Conservation (phyloP, 768 basidiomycete species). For the Tulasnella sp. region DNA sequence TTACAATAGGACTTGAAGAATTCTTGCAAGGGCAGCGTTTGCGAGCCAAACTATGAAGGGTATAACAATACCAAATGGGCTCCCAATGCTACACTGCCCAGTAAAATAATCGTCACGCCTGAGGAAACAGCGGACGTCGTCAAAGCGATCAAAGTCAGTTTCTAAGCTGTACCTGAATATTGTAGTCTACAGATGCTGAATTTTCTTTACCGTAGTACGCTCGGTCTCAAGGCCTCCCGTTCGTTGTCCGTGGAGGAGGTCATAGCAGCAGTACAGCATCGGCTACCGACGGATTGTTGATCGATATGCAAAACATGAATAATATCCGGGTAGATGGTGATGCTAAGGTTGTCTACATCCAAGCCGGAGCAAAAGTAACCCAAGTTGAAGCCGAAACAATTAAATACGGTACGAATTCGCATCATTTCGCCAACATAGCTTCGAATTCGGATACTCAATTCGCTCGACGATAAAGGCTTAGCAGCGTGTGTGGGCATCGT, state of each 20-base stretch:
- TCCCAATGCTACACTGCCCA: background rate
- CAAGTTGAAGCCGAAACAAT: conserved; percentile 10
- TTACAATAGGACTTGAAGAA: background rate
- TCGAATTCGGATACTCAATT: no score
- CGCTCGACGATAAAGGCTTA: background rate
- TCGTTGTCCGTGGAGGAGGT: background rate
- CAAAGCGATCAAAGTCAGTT: background rate
- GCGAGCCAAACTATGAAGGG: background rate
- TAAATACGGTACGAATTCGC: conserved; percentile 26
- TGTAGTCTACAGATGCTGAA: background rate
- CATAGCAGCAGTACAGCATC: conserved; percentile 16
- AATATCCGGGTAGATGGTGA: conserved; percentile 31
- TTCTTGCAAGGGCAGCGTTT: background rate
- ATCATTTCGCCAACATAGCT: background rate
- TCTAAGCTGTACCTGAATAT: background rate
- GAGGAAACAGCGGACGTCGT: background rate
- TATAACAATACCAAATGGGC: conserved; percentile 18
- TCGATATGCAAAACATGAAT: conserved; percentile 26
- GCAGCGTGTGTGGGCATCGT: background rate
- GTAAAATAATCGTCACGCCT: background rate
- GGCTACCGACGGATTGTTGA: conserved; percentile 1
- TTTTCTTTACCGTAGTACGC: background rate
- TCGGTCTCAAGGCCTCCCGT: background rate
- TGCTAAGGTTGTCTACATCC: conserved; percentile 28
- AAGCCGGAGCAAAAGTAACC: conserved; percentile 5